Evolutionary conservation across 2,329 filamentous ascomycete species (phyloP).

Genomic region (Apiospora hydei): DNA sequence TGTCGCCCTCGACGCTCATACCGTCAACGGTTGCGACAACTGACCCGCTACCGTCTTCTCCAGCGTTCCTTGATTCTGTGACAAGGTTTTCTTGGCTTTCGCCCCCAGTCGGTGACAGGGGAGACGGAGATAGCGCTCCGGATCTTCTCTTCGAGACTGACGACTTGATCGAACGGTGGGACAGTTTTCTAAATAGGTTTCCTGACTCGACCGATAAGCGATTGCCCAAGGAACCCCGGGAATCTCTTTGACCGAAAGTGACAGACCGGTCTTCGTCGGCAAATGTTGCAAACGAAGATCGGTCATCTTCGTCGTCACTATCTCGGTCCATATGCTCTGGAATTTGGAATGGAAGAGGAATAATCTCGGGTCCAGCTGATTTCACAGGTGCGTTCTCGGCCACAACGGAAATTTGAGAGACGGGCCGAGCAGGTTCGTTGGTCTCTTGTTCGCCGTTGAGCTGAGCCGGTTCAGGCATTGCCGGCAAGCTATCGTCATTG

Average conservation of each 20-base stretch:
- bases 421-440: constrained; percentile 42
- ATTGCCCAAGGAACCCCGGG: constrained; percentile 49
- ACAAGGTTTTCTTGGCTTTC: constrained; percentile 58
- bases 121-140: constrained; percentile 31
- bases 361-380: constrained; percentile 58
- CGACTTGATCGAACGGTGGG: constrained; percentile 43
- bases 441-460: constrained; percentile 42
- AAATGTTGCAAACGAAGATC: constrained; percentile 74
- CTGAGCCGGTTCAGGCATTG: constrained; percentile 40
- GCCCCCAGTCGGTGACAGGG: constrained; percentile 32
- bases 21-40: constrained; percentile 66
- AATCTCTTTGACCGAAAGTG: constrained; percentile 42
- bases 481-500: constrained; percentile 34
- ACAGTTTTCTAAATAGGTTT: constrained; percentile 53
- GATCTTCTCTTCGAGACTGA: constrained; percentile 38
- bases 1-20: constrained; percentile 52
- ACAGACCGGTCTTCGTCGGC: constrained; percentile 58
- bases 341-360: constrained; percentile 72
- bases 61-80: constrained; percentile 40
- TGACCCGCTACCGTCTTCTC: constrained; percentile 57
- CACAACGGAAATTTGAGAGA: constrained; percentile 36
- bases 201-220: constrained; percentile 57
- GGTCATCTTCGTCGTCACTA: constrained; percentile 54
- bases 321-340: constrained; percentile 47
- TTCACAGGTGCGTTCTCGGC: constrained; percentile 36